A percentile compares a stretch with the other conserved stretches of the same genome.
Conservation (phyloP, 2,329 filamentous ascomycete species). For the Nannizzia gypsea region DNA sequence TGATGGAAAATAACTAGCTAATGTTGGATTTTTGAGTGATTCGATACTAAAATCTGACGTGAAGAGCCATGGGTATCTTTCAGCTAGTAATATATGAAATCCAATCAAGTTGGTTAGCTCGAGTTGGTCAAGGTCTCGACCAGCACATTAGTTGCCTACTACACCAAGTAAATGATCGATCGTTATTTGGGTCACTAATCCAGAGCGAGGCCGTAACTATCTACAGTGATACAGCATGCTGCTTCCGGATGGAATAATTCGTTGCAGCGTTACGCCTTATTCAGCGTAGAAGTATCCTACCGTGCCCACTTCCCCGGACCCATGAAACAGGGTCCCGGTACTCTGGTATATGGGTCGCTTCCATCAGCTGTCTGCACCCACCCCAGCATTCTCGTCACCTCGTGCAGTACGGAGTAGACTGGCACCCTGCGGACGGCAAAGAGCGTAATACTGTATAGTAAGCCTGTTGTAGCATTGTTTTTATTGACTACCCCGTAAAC, state of each 20-base stretch:
- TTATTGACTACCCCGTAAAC: background rate
- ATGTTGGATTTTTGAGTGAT: background rate
- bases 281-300: background rate
- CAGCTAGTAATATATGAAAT: too few relatives aligned
- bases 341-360: too few relatives aligned
- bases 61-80: background rate
- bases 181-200: background rate
- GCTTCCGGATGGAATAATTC: background rate
- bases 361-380: too few relatives aligned
- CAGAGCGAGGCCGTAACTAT: background rate
- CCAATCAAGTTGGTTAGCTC: background rate
- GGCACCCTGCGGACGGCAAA: background rate
- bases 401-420: background rate
- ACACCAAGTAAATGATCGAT: background rate
- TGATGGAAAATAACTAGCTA: background rate
- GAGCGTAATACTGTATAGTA: background rate
- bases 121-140: background rate
- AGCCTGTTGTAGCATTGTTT: background rate
- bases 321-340: background rate
- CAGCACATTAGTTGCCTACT: background rate
- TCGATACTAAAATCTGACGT: background rate
- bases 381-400: background rate
- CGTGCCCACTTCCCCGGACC: constrained; percentile 5
- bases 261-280: background rate
- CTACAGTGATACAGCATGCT: background rate